phyloP scores from a whole-genome alignment of 1,139 yeast genomes.

The Nakaseomyces sp. region DNA sequence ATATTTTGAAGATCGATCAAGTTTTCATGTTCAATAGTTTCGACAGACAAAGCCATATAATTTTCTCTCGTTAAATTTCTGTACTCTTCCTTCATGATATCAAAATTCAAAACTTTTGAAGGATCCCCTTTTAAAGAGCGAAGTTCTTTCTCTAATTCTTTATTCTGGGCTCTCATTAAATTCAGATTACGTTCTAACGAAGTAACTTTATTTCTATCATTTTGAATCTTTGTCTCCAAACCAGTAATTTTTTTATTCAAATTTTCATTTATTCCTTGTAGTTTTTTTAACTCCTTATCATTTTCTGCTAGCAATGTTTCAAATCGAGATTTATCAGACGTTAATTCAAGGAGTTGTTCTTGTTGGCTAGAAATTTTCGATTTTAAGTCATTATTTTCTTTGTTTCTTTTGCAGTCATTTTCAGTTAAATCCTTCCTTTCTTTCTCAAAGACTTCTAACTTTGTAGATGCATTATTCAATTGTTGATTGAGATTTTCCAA shows the following conservation, averaged over 20 bases:
- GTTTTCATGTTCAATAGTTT: conserved; percentile 22
- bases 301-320: neutral
- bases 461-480: neutral
- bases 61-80: conserved; percentile 5
- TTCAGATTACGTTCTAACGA: neutral
- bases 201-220: neutral
- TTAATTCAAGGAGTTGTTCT: neutral
- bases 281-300: neutral
- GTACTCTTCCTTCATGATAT: neutral
- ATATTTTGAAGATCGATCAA: conserved; percentile 27
- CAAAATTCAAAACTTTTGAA: neutral
- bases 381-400: neutral
- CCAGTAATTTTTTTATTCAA: neutral
- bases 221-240: neutral
- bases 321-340: neutral
- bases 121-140: neutral
- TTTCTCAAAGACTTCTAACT: neutral
- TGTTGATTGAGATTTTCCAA: neutral
- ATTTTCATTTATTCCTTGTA: neutral
- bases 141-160: neutral
- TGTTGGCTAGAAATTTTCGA: neutral
- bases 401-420: neutral
- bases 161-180: neutral
- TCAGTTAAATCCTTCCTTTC: neutral
- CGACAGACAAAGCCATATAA: conserved; percentile 23